Percentiles rank a stretch among this genome's conserved stretches.
phyloP scores from a whole-genome alignment of 2,329 filamentous ascomycete genomes.

The Aspergillus puulaauensis region DNA sequence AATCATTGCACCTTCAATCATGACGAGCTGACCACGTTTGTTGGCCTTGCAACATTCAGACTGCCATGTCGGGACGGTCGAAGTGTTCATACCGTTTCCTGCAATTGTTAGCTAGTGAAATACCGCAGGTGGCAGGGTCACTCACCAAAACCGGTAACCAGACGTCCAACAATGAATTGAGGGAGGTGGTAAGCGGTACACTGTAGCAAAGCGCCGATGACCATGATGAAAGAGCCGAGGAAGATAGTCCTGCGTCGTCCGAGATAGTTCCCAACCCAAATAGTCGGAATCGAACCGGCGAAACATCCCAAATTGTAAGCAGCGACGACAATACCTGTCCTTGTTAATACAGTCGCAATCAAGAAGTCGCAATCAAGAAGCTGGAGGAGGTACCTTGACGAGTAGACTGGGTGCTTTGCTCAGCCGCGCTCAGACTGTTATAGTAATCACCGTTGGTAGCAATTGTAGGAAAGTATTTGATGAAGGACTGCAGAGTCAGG shows the following conservation, averaged over 20 bases:
- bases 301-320: slow-evolving; percentile 53
- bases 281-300: slow-evolving; percentile 50
- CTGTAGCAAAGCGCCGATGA: slow-evolving; percentile 51
- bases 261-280: slow-evolving; percentile 52
- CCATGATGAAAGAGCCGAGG: slow-evolving; percentile 49
- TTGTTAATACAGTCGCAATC: neutral
- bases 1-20: slow-evolving; percentile 54
- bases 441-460: slow-evolving; percentile 25
- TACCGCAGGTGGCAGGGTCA: neutral
- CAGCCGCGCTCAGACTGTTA: slow-evolving; percentile 11
- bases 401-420: slow-evolving; percentile 30
- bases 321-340: slow-evolving; percentile 40
- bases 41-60: slow-evolving; percentile 53
- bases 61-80: slow-evolving; percentile 54
- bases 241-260: slow-evolving; percentile 54
- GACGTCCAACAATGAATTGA: slow-evolving; percentile 52
- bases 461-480: slow-evolving; percentile 43
- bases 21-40: slow-evolving; percentile 52
- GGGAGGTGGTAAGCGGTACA: slow-evolving; percentile 47
- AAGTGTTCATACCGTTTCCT: slow-evolving; percentile 52
- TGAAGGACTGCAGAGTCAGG: slow-evolving; percentile 42
- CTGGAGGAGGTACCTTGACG: slow-evolving; percentile 30
- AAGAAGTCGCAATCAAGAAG: too few relatives aligned
- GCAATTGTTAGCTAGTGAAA: neutral
- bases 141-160: slow-evolving; percentile 52